Base-by-base conservation (phyloP, 257 asterid genomes). In the Przewalskia tangutica region DNA sequence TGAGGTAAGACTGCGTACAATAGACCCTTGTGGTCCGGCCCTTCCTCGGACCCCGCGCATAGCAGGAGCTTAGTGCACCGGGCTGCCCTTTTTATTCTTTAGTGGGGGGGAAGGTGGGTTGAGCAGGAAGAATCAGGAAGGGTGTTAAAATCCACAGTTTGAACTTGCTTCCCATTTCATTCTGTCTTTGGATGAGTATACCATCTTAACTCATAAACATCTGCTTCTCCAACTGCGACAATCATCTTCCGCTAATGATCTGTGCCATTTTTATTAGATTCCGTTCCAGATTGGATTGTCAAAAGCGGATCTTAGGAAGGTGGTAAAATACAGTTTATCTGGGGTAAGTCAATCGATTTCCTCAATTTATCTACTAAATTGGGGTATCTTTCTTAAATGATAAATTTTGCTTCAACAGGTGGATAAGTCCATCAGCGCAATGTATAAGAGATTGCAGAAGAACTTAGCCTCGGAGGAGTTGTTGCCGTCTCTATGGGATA, bases 401-500 rank as follows among this genome's bases (percentile, higher is more conserved):
- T 73, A 40, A 36, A 60, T 1, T 81, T 59, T 82, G 36, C 54
- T 70, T 82, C 66, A 86, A 44, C 81, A 96, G 99, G 98, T 96
- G 84, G 99, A 96, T 88, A 96, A 93, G 89, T 87, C 95, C 81
- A 90, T 96, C 79, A 78, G 77, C 77, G 83, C 91, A 71, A 96
- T 96, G 99, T 93, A 93, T 80, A 96, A 94, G 88, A 96, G 91
- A 82, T 78, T 96, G 85, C 99, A 94, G 88, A 96, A 89, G 92
- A 92, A 93, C 84, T 81, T 94, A 85, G 88, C 97, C 13, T 88
- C 95, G 0, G 99, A 96, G 87, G 99, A 96, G 87, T 89, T 96
- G 81, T 81, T 94, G 91, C 98, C 99, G 88, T 94, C 99, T 53
- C 78, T 96, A 64, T 96, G 99, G 98, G 99, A 96, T 85, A 96